A percentile compares a stretch with the other conserved stretches of the same genome.
Evolutionary conservation across 2,329 filamentous ascomycete species (phyloP).

Genomic region (Seiridium unicorne): DNA sequence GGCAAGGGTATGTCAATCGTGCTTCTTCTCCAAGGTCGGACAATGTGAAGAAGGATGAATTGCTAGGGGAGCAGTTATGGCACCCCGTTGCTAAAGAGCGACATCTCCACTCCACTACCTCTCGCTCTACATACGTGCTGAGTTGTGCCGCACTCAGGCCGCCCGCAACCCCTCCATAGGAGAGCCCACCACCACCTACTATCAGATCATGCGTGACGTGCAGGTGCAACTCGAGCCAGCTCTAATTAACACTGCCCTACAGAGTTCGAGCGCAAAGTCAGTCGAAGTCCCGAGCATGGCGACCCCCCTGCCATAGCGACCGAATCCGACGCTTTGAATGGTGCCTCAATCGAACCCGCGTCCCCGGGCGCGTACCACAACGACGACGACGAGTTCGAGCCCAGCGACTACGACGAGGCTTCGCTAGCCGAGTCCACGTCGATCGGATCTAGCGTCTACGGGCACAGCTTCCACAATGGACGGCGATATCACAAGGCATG

Average conservation of each 20-base stretch:
- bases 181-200: neutral
- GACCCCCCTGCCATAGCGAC: neutral
- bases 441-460: conserved; percentile 29
- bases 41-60: neutral
- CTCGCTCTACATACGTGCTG: neutral
- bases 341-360: neutral
- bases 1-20: conserved; percentile 5
- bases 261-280: conserved; percentile 7
- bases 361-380: neutral
- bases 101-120: neutral
- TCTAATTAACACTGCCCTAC: neutral
- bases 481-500: conserved; percentile 31
- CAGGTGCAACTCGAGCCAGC: neutral
- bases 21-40: neutral
- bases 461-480: conserved; percentile 32
- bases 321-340: neutral
- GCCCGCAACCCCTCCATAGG: neutral
- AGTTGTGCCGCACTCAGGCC: neutral
- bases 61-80: neutral
- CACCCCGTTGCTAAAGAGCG: too few relatives aligned
- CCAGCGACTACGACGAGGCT: conserved; percentile 25
- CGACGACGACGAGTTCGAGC: conserved; percentile 13
- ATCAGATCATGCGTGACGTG: neutral
- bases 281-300: conserved; percentile 3
- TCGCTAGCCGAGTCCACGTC: conserved; percentile 19